These are phyloP conservation scores for Berberis thunbergii DNA, from an alignment of 164 flowering plant genomes.

Conservation along the genomic window DNA sequence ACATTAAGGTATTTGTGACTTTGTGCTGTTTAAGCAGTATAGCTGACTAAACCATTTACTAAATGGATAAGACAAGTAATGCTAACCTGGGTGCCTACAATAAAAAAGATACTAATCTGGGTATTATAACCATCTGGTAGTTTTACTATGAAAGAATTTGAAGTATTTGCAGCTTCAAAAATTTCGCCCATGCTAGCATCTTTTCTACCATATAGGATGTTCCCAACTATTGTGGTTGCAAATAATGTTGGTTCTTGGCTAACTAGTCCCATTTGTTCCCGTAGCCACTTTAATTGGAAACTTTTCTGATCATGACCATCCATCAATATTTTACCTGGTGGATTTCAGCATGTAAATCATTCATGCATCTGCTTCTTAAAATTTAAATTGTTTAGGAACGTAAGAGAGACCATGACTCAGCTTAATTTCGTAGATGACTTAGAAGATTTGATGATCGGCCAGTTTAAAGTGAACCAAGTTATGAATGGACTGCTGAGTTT, in stretches of 20 bases:
- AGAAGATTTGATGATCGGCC: no score
- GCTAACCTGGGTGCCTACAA: not conserved
- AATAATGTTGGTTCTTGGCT: conserved; percentile 83
- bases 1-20: not conserved
- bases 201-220: conserved; percentile 60
- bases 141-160: conserved; percentile 54
- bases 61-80: not conserved
- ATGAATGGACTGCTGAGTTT: no score
- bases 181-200: conserved; percentile 49
- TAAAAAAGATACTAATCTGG: conserved; percentile 33
- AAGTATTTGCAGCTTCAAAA: conserved; percentile 52
- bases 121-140: conserved; percentile 64
- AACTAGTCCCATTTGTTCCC: conserved; percentile 74
- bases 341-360: conserved; percentile 1
- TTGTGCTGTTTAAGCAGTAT: not conserved
- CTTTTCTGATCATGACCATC: conserved; percentile 58
- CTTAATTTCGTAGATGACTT: not conserved
- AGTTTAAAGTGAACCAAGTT: no score
- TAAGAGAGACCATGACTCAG: not conserved
- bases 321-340: conserved; percentile 44
- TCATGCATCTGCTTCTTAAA: not conserved
- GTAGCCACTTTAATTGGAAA: conserved; percentile 61
- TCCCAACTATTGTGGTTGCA: conserved; percentile 52
- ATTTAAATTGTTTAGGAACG: not conserved
- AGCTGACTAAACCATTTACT: not conserved